These are phyloP conservation scores for Cutaneotrichosporon dermatis DNA, from an alignment of 1,284 basidiomycete species.

Conservation along the genomic window DNA sequence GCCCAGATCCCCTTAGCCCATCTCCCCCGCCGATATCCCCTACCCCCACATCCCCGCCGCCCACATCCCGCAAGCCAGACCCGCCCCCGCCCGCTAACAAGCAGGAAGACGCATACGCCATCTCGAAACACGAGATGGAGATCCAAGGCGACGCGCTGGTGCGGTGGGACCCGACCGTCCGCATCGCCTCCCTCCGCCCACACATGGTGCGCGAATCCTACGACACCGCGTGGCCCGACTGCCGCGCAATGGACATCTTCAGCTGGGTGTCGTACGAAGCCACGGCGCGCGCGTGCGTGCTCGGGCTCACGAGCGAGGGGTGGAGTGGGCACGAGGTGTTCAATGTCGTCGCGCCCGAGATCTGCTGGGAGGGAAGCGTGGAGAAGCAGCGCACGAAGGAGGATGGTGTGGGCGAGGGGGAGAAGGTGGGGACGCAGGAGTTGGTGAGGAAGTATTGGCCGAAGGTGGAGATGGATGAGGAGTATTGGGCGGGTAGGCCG, in stretches of 20 bases:
- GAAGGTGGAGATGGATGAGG: conserved; percentile 22
- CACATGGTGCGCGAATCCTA: conserved; percentile 33
- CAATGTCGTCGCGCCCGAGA: conserved; percentile 39
- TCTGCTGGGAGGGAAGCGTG: conserved; percentile 25
- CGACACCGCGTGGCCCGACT: conserved; percentile 9
- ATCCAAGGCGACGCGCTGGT: conserved; percentile 41
- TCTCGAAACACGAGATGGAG: conserved; percentile 46
- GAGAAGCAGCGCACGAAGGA: neutral
- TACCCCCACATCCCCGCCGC: no score
- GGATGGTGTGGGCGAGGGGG: neutral
- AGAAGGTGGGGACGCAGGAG: conserved; percentile 8
- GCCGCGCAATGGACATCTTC: conserved; percentile 34
- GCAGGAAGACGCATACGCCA: conserved; percentile 40
- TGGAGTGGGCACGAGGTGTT: conserved; percentile 45
- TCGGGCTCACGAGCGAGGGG: conserved; percentile 29
- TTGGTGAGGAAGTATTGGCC: conserved; percentile 18
- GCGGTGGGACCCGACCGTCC: conserved; percentile 20
- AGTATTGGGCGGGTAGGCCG: conserved; percentile 22
- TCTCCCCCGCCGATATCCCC: no score
- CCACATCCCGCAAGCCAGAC: no score
- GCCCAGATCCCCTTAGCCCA: no score
- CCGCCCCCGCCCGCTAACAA: no score
- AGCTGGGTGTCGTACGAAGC: conserved; percentile 36
- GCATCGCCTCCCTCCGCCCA: conserved; percentile 47
- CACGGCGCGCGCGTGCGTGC: conserved; percentile 37